Conservation (phyloP, 1,284 basidiomycete genomes). For the Earliella scabrosa region DNA sequence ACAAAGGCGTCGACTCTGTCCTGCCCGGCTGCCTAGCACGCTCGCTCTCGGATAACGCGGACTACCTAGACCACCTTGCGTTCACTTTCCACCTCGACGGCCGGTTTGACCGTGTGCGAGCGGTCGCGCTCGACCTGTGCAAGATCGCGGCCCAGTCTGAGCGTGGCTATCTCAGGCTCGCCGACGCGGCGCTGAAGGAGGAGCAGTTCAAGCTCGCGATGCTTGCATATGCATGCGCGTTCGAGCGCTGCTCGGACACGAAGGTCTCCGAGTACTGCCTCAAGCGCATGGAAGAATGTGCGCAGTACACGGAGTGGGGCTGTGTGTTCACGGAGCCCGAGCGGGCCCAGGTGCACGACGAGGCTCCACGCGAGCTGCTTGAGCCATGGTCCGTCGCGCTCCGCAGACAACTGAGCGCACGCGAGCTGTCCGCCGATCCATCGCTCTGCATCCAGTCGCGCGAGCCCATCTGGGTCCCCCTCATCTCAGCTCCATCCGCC, state of each 20-base stretch:
- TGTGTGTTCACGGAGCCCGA: slow-evolving; percentile 47
- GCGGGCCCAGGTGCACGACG: slow-evolving; percentile 39
- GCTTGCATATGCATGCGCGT: slow-evolving; percentile 54
- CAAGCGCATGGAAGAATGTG: slow-evolving; percentile 47
- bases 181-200: slow-evolving; percentile 44
- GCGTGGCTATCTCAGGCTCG: slow-evolving; percentile 55
- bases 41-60: slow-evolving; percentile 26
- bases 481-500: not conserved
- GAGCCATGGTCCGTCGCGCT: slow-evolving; percentile 47
- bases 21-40: slow-evolving; percentile 36
- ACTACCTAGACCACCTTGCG: slow-evolving; percentile 52
- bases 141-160: slow-evolving; percentile 39
- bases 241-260: slow-evolving; percentile 41
- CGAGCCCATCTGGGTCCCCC: slow-evolving; percentile 45
- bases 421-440: slow-evolving; percentile 33
- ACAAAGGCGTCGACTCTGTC: slow-evolving; percentile 51
- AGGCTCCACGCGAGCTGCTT: slow-evolving; percentile 39
- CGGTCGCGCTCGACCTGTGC: slow-evolving; percentile 40
- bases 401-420: slow-evolving; percentile 37
- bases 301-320: slow-evolving; percentile 57
- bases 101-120: slow-evolving; percentile 40
- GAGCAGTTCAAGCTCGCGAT: slow-evolving; percentile 52
- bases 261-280: slow-evolving; percentile 47
- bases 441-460: slow-evolving; percentile 46
- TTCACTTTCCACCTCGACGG: slow-evolving; percentile 48